A percentile compares a stretch with the other conserved stretches of the same genome.
Evolutionary conservation across 306 rosid species (phyloP).

Genomic region (Astragalus glycyphyllos): DNA sequence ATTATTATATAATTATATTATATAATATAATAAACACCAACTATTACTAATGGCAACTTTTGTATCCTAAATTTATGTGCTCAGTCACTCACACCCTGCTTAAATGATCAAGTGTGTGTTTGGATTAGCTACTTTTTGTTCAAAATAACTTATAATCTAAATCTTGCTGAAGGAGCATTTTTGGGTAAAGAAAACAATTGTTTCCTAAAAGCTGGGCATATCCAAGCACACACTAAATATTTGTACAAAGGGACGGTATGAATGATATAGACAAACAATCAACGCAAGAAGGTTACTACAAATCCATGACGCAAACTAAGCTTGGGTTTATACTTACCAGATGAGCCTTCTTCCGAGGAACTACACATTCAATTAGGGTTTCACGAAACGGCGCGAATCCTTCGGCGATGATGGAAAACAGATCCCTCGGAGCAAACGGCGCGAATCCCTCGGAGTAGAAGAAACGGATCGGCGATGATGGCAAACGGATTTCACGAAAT

Average conservation of each 20-base stretch:
- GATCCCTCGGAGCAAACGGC: too few species aligned
- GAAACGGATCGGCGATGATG: too few species aligned
- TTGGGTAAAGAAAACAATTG: neutral
- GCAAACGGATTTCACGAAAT: too few species aligned
- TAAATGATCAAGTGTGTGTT: neutral
- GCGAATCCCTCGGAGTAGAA: too few species aligned
- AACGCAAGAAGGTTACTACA: slow-evolving; percentile 25
- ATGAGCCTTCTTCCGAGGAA: slow-evolving; percentile 77
- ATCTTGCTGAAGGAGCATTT: slow-evolving; percentile 4
- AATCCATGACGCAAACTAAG: slow-evolving; percentile 15
- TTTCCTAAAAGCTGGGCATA: neutral
- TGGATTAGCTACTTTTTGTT: slow-evolving; percentile 21
- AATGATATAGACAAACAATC: slow-evolving; percentile 30
- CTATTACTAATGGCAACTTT: slow-evolving; percentile 8
- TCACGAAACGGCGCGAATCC: too few species aligned
- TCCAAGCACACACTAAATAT: slow-evolving; percentile 14
- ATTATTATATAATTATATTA: too few species aligned
- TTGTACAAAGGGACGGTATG: slow-evolving; percentile 1
- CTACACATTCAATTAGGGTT: slow-evolving; percentile 47
- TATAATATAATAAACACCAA: neutral
- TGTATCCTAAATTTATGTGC: neutral
- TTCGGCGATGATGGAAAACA: too few species aligned
- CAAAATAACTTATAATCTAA: slow-evolving; percentile 6
- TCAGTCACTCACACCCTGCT: slow-evolving; percentile 23
- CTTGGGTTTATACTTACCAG: slow-evolving; percentile 64